A percentile compares a stretch with the other conserved stretches of the same genome.
Evolutionary conservation across 192 early-diverging fungal species (phyloP).

Genomic region (Backusella parvicylindrica): DNA sequence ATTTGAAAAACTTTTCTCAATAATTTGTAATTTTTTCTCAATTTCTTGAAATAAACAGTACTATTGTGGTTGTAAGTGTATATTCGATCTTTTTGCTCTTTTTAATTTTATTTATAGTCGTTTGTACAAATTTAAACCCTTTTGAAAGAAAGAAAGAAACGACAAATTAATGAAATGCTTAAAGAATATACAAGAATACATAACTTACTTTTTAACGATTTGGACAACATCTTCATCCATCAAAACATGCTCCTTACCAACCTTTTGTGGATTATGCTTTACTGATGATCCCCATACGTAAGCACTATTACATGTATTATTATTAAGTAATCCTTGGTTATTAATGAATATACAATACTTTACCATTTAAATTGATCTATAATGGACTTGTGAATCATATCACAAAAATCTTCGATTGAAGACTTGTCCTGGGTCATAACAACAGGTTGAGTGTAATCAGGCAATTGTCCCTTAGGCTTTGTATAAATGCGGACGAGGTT

Average conservation of each 20-base stretch:
- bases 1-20: too few species aligned
- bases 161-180: background rate
- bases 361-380: slow-evolving; percentile 86
- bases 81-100: background rate
- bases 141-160: background rate
- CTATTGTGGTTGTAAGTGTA: background rate
- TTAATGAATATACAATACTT: background rate
- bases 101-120: background rate
- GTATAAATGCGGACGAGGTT: slow-evolving; percentile 83
- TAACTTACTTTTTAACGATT: slow-evolving; percentile 59
- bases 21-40: too few species aligned
- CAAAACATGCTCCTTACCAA: slow-evolving; percentile 89
- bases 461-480: slow-evolving; percentile 92
- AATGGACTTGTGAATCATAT: slow-evolving; percentile 93
- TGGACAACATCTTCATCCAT: slow-evolving; percentile 97
- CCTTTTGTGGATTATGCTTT: slow-evolving; percentile 98
- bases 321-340: background rate
- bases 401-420: slow-evolving; percentile 90
- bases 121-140: background rate
- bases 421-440: slow-evolving; percentile 71
- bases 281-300: slow-evolving; percentile 94
- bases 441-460: slow-evolving; percentile 92
- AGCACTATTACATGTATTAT: slow-evolving; percentile 40
- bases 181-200: background rate
- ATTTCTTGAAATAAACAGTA: too few species aligned